These are phyloP conservation scores for Areca catechu DNA, from an alignment of 176 grass and related monocot genomes.

Conservation along the genomic window DNA sequence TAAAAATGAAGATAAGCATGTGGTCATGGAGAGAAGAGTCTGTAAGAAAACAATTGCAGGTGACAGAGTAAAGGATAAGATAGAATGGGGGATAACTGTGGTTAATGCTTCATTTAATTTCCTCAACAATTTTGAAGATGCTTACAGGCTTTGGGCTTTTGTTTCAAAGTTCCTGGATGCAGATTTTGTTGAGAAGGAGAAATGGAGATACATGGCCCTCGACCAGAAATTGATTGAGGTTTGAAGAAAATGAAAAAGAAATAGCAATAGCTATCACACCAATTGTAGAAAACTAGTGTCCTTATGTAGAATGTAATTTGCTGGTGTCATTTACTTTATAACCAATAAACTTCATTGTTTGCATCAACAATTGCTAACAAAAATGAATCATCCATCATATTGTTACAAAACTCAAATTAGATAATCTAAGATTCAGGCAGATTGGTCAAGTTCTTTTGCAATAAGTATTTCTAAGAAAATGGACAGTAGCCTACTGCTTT, in stretches of 20 bases:
- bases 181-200: conserved; percentile 87
- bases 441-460: no score
- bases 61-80: conserved; percentile 20
- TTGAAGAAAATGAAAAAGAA: conserved; percentile 5
- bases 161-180: conserved; percentile 87
- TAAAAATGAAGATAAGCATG: conserved; percentile 36
- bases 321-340: no score
- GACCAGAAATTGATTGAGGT: conserved; percentile 70
- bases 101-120: conserved; percentile 78
- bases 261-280: no score
- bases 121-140: conserved; percentile 87
- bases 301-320: no score
- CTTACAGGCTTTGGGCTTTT: conserved; percentile 75
- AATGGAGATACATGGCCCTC: conserved; percentile 80
- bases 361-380: no score
- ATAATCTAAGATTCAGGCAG: no score
- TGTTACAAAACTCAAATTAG: no score
- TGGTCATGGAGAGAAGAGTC: conserved; percentile 30
- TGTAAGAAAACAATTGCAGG: neutral
- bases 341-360: no score
- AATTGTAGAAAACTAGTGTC: no score
- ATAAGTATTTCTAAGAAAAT: no score
- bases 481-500: no score
- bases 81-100: conserved; percentile 51
- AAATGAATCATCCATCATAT: no score